Conservation (phyloP, 768 basidiomycete species). For the Pulveroboletus frians region DNA sequence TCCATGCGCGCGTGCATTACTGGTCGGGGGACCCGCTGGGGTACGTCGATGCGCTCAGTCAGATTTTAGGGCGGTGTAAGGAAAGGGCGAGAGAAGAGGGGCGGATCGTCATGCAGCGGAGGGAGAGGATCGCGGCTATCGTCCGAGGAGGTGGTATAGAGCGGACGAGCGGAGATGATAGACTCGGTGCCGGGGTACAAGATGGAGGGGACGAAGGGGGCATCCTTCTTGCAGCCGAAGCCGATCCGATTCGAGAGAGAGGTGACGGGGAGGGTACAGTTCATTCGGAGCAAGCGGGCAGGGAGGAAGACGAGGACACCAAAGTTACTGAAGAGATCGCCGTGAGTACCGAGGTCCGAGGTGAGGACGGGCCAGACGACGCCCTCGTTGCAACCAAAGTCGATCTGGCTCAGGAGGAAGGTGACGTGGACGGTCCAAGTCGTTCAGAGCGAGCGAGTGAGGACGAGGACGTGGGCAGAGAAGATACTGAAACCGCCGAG, state of each 20-base stretch:
- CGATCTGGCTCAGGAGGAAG: constrained; percentile 16
- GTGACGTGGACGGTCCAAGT: neutral
- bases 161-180: no score
- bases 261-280: neutral
- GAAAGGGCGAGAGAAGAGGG: constrained; percentile 37
- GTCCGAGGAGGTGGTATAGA: no score
- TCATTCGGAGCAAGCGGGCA: constrained; percentile 1
- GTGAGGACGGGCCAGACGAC: constrained; percentile 9
- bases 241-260: neutral
- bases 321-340: neutral
- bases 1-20: constrained; percentile 69
- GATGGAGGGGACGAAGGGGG: no score
- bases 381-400: constrained; percentile 23
- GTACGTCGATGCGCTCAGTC: constrained; percentile 68
- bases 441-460: constrained; percentile 1
- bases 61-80: constrained; percentile 60
- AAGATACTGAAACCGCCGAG: neutral
- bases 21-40: constrained; percentile 80
- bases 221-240: no score
- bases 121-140: neutral
- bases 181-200: no score
- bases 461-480: neutral
- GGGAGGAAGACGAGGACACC: neutral
- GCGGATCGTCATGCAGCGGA: constrained; percentile 15
- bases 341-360: neutral